A percentile compares a stretch with the other conserved stretches of the same genome.
Conservation (phyloP, 1,139 yeast genomes). For the Yarrowia galli region DNA sequence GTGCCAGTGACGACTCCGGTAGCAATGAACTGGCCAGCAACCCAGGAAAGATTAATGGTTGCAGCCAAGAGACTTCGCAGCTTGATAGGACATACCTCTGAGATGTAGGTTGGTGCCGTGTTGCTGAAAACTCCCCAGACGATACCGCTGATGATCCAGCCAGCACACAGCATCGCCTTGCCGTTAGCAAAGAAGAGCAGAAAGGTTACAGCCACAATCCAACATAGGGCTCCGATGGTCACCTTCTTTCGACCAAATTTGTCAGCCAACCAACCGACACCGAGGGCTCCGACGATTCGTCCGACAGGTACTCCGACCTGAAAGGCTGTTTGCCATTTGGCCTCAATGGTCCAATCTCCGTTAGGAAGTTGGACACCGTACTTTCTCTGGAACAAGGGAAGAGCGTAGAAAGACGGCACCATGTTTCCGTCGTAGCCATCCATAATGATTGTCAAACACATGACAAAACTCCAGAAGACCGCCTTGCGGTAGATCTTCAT, state of each 20-base stretch:
- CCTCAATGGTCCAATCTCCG: slow-evolving; percentile 53
- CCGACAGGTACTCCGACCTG: slow-evolving; percentile 47
- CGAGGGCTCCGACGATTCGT: slow-evolving; percentile 45
- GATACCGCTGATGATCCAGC: slow-evolving; percentile 56
- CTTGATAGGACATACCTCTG: slow-evolving; percentile 58
- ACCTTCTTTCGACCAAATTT: slow-evolving; percentile 59
- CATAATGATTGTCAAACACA: slow-evolving; percentile 57
- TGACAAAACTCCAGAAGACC: slow-evolving; percentile 57
- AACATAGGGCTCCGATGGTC: slow-evolving; percentile 49
- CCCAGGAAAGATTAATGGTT: slow-evolving; percentile 56
- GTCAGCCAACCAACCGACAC: slow-evolving; percentile 51
- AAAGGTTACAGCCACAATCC: slow-evolving; percentile 52
- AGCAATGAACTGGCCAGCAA: slow-evolving; percentile 56
- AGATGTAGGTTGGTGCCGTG: slow-evolving; percentile 56
- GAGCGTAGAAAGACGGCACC: slow-evolving; percentile 55
- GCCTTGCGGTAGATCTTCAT: slow-evolving; percentile 52
- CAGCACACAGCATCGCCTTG: slow-evolving; percentile 53
- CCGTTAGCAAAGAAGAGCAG: slow-evolving; percentile 56
- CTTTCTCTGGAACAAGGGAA: slow-evolving; percentile 54
- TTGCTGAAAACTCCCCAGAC: slow-evolving; percentile 59
- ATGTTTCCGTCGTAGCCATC: slow-evolving; percentile 59
- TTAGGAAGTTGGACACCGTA: slow-evolving; percentile 52
- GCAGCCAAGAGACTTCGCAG: slow-evolving; percentile 56
- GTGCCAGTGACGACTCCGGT: slow-evolving; percentile 55
- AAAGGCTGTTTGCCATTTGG: slow-evolving; percentile 48